phyloP scores from a whole-genome alignment of 768 basidiomycete species.

The Boletus reticuloceps region DNA sequence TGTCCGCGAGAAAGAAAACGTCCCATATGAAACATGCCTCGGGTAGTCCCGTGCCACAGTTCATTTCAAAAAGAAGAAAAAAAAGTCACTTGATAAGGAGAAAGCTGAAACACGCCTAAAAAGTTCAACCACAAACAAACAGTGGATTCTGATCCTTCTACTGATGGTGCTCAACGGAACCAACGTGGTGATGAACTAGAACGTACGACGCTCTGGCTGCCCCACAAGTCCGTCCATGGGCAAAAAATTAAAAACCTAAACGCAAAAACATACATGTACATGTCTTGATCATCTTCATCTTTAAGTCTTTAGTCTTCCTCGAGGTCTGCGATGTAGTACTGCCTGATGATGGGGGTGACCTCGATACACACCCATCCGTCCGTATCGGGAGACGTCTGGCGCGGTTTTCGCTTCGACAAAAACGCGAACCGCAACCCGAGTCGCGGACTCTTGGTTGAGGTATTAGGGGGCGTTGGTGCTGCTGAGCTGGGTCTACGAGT shows the following conservation, averaged over 20 bases:
- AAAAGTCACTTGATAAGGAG: too few species aligned
- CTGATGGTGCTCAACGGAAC: too few species aligned
- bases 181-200: too few species aligned
- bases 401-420: constrained; percentile 17
- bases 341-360: constrained; percentile 22
- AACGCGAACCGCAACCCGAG: constrained; percentile 14
- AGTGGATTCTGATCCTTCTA: too few species aligned
- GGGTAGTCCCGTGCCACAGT: background rate
- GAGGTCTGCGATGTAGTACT: constrained; percentile 14
- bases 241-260: too few species aligned
- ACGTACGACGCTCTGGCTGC: background rate
- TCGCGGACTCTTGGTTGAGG: constrained; percentile 17
- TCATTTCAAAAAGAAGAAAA: constrained; percentile 3
- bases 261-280: too few species aligned
- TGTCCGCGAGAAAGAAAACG: background rate
- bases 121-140: too few species aligned
- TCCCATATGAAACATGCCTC: background rate
- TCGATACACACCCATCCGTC: constrained; percentile 34
- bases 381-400: constrained; percentile 7
- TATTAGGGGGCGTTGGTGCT: constrained; percentile 1
- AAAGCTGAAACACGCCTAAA: too few species aligned
- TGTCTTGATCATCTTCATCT: background rate
- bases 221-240: background rate
- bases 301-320: constrained; percentile 11
- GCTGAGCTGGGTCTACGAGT: background rate